phyloP scores from a whole-genome alignment of 164 flowering plant genomes.

The Vitis amurensis region DNA sequence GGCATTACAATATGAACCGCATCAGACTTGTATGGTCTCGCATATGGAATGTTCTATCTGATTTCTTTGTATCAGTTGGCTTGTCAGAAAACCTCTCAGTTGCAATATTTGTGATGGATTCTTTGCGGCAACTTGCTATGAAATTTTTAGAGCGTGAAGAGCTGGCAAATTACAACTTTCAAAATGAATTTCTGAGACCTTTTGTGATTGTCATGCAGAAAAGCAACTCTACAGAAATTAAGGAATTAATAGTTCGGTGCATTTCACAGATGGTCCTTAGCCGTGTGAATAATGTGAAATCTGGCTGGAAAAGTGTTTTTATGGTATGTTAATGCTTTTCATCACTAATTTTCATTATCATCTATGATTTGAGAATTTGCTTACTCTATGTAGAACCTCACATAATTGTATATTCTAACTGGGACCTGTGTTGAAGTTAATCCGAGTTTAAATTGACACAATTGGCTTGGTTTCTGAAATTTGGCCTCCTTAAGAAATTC shows the following conservation, averaged over 20 bases:
- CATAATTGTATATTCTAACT: not conserved
- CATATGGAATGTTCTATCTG: conserved; percentile 96
- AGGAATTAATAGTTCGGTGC: conserved; percentile 93
- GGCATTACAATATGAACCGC: conserved; percentile 99
- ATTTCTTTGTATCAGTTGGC: conserved; percentile 95
- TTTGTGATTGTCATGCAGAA: conserved; percentile 97
- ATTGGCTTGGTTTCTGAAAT: no score
- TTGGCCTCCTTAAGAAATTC: no score
- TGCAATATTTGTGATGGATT: conserved; percentile 98
- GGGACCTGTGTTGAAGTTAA: not conserved
- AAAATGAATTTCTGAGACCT: conserved; percentile 95
- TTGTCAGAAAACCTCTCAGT: conserved; percentile 95
- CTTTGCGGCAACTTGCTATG: conserved; percentile 94
- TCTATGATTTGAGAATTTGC: not conserved
- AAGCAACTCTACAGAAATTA: conserved; percentile 86
- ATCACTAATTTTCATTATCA: not conserved
- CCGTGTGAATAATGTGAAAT: conserved; percentile 94
- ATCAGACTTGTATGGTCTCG: conserved; percentile 99
- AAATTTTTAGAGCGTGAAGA: conserved; percentile 98
- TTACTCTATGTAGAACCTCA: not conserved
- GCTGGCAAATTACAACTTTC: conserved; percentile 95
- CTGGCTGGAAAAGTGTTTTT: conserved; percentile 99
- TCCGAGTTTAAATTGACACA: no score
- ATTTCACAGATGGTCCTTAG: conserved; percentile 99
- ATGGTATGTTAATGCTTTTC: conserved; percentile 51